These are phyloP conservation scores for Tolypocladium paradoxum DNA, from an alignment of 2,329 filamentous ascomycete genomes.

Conservation along the genomic window DNA sequence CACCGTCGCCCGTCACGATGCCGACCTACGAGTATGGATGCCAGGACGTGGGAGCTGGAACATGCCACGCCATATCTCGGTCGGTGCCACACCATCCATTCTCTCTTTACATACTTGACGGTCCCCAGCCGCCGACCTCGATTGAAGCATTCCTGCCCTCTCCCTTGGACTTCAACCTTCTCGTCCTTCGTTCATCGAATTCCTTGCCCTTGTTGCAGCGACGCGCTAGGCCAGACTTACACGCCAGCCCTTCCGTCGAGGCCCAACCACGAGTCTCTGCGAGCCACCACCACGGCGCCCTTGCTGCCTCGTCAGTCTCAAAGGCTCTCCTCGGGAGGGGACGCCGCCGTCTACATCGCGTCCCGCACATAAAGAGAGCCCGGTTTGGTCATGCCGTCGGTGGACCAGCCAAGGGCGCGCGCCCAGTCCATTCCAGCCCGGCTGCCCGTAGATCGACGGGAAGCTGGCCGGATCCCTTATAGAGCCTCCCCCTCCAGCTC, in stretches of 20 bases:
- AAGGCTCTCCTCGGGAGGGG: background rate
- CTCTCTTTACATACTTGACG: background rate
- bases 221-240: conserved; percentile 1
- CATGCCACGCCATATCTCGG: conserved; percentile 1
- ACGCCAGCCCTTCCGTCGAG: conserved; percentile 1
- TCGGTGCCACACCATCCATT: conserved; percentile 2
- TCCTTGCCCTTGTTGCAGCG: conserved; percentile 5
- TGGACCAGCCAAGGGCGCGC: conserved; percentile 4
- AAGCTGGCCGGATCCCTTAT: conserved; percentile 6
- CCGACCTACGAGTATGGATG: too few relatives aligned
- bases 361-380: background rate
- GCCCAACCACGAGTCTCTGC: background rate
- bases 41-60: conserved; percentile 4
- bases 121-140: background rate
- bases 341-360: background rate
- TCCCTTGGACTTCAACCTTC: conserved; percentile 2
- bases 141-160: conserved; percentile 7
- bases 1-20: background rate
- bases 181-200: conserved; percentile 6
- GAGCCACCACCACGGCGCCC: background rate
- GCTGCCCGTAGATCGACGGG: conserved; percentile 1
- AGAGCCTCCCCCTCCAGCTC: conserved; percentile 10
- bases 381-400: conserved; percentile 7
- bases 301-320: background rate
- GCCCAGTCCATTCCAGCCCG: conserved; percentile 9